These are phyloP conservation scores for Agaricus blazei DNA, from an alignment of 768 basidiomycete species.

Conservation along the genomic window DNA sequence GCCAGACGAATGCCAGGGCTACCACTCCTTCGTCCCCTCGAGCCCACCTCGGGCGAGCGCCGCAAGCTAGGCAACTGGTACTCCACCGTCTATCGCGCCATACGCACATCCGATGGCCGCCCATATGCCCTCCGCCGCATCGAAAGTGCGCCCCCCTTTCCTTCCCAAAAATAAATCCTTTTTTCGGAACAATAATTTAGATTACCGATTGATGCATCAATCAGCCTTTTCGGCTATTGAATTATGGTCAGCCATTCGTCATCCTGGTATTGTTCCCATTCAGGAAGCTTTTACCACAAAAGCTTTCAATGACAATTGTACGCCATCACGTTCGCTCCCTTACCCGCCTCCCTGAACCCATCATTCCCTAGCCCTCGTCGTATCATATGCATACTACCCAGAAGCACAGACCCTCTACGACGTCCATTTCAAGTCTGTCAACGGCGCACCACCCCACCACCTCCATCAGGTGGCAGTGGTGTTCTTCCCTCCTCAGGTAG, in stretches of 20 bases:
- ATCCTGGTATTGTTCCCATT: constrained; percentile 81
- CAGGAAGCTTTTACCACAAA: constrained; percentile 94
- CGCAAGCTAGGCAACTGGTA: constrained; percentile 83
- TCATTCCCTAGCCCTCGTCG: constrained; percentile 65
- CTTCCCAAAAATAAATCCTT: constrained; percentile 6
- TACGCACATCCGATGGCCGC: constrained; percentile 65
- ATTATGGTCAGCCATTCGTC: constrained; percentile 76
- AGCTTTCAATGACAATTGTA: constrained; percentile 90
- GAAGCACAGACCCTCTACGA: constrained; percentile 79
- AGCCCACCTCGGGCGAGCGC: constrained; percentile 49
- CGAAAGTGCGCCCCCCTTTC: constrained; percentile 58
- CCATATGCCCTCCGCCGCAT: constrained; percentile 78
- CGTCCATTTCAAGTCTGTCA: constrained; percentile 60
- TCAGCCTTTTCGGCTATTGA: constrained; percentile 80
- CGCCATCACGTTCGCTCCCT: constrained; percentile 18
- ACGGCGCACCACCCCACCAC: constrained; percentile 10
- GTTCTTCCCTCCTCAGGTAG: too few species aligned
- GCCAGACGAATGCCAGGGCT: constrained; percentile 86
- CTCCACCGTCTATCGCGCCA: constrained; percentile 78
- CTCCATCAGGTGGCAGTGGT: constrained; percentile 14
- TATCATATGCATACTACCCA: constrained; percentile 88
- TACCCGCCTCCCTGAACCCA: background rate
- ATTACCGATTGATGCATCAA: constrained; percentile 79
- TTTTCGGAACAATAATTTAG: constrained; percentile 30
- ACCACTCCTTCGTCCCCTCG: constrained; percentile 82